Evolutionary conservation across 2,329 filamentous ascomycete genomes (phyloP).

Genomic region (Penicillium sclerotiorum): DNA sequence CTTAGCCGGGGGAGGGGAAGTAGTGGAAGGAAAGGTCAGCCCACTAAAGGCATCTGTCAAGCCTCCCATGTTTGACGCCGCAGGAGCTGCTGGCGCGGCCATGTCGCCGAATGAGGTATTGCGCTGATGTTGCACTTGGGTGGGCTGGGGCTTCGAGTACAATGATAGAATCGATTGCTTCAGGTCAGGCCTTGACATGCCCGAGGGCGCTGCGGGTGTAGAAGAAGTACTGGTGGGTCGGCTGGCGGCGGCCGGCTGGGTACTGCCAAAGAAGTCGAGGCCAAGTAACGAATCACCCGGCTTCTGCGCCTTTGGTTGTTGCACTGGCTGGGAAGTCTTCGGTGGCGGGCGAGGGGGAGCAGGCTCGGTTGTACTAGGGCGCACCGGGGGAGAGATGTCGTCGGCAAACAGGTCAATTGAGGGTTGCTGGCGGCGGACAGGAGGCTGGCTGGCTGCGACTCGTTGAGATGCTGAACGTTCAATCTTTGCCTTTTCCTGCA

Average conservation of each 20-base stretch:
- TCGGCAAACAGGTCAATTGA: constrained; percentile 83
- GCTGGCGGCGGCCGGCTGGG: constrained; percentile 66
- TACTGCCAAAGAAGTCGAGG: constrained; percentile 84
- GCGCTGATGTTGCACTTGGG: constrained; percentile 57
- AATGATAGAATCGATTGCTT: constrained; percentile 97
- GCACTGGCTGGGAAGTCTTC: constrained; percentile 60
- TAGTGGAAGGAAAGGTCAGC: constrained; percentile 62
- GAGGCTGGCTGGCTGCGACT: constrained; percentile 49
- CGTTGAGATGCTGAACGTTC: constrained; percentile 61
- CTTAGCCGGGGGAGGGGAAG: constrained; percentile 40
- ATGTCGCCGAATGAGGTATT: constrained; percentile 69
- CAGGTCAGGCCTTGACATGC: constrained; percentile 82
- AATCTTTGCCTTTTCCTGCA: constrained; percentile 71
- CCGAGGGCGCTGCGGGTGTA: constrained; percentile 57
- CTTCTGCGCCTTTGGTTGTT: constrained; percentile 62
- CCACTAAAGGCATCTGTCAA: constrained; percentile 81
- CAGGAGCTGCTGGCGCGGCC: constrained; percentile 54
- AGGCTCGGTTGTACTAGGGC: constrained; percentile 73
- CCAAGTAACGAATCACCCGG: constrained; percentile 84
- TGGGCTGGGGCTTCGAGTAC: constrained; percentile 79
- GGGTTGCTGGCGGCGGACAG: constrained; percentile 45
- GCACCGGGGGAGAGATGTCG: constrained; percentile 64
- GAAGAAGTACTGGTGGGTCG: constrained; percentile 81
- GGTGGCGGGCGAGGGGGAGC: constrained; percentile 68
- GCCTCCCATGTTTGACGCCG: constrained; percentile 56